Evolutionary conservation across 2,329 filamentous ascomycete species (phyloP).

Genomic region (Diplodia intermedia): DNA sequence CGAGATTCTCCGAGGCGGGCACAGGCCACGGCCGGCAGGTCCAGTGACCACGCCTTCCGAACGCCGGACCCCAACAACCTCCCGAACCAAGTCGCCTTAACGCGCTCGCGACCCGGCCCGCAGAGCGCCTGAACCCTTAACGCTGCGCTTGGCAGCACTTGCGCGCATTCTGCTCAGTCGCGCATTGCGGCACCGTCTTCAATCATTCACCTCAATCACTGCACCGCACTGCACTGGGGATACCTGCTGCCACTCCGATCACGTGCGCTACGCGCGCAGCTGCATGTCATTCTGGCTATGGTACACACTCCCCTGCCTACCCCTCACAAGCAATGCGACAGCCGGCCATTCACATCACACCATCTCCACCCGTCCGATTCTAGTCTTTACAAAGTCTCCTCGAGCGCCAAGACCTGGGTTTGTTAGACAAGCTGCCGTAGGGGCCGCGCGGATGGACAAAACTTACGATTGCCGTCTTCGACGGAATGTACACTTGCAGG

Average conservation of each 20-base stretch:
- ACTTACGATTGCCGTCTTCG: constrained; percentile 80
- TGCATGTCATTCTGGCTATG: constrained; percentile 29
- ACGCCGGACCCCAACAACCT: constrained; percentile 23
- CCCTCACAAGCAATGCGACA: constrained; percentile 1
- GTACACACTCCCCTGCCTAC: constrained; percentile 14
- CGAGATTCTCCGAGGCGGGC: constrained; percentile 30
- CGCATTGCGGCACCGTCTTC: neutral
- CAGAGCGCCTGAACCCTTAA: neutral
- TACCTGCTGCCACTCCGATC: neutral
- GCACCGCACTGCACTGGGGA: neutral
- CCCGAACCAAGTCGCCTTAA: neutral
- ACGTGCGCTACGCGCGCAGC: constrained; percentile 6
- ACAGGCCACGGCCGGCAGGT: constrained; percentile 17
- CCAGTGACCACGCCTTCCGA: constrained; percentile 23
- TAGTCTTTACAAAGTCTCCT: constrained; percentile 40
- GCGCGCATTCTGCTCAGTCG: neutral
- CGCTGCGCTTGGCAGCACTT: no score
- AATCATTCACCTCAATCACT: neutral
- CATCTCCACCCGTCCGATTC: constrained; percentile 1
- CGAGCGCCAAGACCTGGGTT: constrained; percentile 38
- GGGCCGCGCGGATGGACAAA: neutral
- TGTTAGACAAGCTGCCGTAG: constrained; percentile 6
- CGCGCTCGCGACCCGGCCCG: constrained; percentile 14
- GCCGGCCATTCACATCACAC: neutral
- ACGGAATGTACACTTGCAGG: constrained; percentile 88